phyloP scores from a whole-genome alignment of 2,329 filamentous ascomycete genomes.

The Apiospora koreana region DNA sequence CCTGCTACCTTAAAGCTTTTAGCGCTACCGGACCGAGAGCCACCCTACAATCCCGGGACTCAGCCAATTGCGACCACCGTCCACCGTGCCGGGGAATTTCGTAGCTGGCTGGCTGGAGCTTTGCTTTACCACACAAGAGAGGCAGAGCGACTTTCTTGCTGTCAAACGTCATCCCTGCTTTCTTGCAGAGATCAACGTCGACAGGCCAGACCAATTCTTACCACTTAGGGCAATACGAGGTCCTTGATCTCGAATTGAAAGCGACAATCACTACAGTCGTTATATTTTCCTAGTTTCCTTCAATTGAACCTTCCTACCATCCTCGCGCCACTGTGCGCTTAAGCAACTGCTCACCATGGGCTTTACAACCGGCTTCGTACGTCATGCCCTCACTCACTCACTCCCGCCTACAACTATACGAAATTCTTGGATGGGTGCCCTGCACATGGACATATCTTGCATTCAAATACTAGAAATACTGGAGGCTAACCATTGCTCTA shows the following conservation, averaged over 20 bases:
- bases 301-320: conserved; percentile 26
- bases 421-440: background rate
- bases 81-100: conserved; percentile 3
- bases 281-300: background rate
- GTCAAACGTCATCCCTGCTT: conserved; percentile 6
- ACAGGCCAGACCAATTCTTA: background rate
- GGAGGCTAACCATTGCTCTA: background rate
- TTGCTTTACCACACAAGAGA: background rate
- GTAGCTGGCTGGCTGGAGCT: background rate
- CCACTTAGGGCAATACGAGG: background rate
- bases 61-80: conserved; percentile 7
- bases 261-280: background rate
- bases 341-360: conserved; percentile 55
- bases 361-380: conserved; percentile 74
- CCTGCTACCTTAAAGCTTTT: background rate
- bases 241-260: background rate
- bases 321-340: conserved; percentile 27
- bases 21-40: conserved; percentile 1
- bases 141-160: conserved; percentile 1
- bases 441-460: background rate
- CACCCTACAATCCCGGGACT: background rate
- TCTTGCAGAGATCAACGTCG: conserved; percentile 7
- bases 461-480: conserved; percentile 14
- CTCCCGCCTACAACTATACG: background rate
- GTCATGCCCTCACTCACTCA: conserved; percentile 31